These are phyloP conservation scores for Aspergillus baeticus DNA, from an alignment of 495 filamentous ascomycete species.

Conservation along the genomic window DNA sequence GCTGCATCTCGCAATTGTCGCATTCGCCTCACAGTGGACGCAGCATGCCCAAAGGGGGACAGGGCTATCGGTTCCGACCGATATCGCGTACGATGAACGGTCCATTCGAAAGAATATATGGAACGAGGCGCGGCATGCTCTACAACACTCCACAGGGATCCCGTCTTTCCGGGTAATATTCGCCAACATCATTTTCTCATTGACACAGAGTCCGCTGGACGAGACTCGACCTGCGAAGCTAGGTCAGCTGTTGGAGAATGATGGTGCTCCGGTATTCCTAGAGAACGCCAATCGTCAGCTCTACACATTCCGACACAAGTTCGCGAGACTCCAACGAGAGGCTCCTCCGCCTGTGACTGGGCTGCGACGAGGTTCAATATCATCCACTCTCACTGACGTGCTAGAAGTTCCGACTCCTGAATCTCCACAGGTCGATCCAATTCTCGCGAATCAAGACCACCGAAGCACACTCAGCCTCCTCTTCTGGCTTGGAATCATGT, in stretches of 20 bases:
- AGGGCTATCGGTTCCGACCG: not conserved
- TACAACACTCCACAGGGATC: not conserved
- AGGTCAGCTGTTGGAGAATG: not conserved
- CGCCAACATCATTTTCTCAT: not conserved
- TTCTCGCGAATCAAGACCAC: not conserved
- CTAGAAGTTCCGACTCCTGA: not conserved
- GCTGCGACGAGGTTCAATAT: not conserved
- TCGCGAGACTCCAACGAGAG: not conserved
- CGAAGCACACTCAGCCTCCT: not conserved
- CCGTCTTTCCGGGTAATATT: not conserved
- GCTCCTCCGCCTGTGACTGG: not conserved
- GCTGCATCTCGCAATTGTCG: not conserved
- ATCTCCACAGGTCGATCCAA: not conserved
- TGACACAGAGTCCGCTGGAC: not conserved
- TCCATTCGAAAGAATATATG: not conserved
- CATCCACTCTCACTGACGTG: not conserved
- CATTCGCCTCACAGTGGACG: conserved; percentile 1
- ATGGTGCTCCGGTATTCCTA: not conserved
- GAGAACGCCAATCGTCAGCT: not conserved
- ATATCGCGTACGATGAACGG: not conserved
- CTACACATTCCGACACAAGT: not conserved
- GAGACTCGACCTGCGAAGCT: not conserved
- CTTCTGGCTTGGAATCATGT: conserved; percentile 5
- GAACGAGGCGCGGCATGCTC: not conserved
- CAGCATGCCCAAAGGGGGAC: not conserved